A percentile compares a stretch with the other conserved stretches of the same genome.
These are phyloP conservation scores for Endogone sp. DNA, from an alignment of 192 early-diverging fungal genomes.

Conservation along the genomic window DNA sequence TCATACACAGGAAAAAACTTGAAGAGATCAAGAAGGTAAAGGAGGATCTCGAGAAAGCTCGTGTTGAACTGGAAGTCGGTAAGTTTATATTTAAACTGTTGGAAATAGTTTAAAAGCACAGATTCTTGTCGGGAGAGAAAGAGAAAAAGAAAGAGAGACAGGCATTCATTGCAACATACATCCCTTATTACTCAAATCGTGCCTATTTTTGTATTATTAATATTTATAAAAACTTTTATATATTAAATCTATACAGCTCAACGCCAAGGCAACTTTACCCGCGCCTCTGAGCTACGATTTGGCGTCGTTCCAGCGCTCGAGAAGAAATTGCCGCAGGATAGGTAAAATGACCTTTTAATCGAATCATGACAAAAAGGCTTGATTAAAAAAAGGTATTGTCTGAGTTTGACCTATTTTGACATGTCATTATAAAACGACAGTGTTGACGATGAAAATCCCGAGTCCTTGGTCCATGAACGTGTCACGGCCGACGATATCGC, in stretches of 20 bases:
- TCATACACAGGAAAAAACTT: no score
- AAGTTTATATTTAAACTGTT: background rate
- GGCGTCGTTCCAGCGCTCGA: conserved; percentile 74
- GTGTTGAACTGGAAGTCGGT: conserved; percentile 65
- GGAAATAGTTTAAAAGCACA: background rate
- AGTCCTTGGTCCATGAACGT: conserved; percentile 70
- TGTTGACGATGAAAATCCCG: conserved; percentile 27
- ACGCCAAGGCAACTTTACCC: conserved; percentile 64
- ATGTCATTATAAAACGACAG: no score
- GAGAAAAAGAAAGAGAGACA: no score
- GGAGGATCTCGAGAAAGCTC: conserved; percentile 65
- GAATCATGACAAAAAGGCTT: no score
- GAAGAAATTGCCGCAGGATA: conserved; percentile 54
- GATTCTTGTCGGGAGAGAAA: no score
- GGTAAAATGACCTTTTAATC: background rate
- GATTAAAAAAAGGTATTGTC: no score
- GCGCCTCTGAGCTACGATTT: conserved; percentile 74
- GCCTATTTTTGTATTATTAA: no score
- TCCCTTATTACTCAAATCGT: no score
- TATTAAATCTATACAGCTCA: no score
- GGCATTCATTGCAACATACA: no score
- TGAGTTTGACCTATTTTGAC: background rate
- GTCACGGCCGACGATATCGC: conserved; percentile 79
- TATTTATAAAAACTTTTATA: no score
- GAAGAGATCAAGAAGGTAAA: conserved; percentile 66